Evolutionary conservation across 1,139 yeast genomes (phyloP).

Genomic region (Geotrichum histeridarum): DNA sequence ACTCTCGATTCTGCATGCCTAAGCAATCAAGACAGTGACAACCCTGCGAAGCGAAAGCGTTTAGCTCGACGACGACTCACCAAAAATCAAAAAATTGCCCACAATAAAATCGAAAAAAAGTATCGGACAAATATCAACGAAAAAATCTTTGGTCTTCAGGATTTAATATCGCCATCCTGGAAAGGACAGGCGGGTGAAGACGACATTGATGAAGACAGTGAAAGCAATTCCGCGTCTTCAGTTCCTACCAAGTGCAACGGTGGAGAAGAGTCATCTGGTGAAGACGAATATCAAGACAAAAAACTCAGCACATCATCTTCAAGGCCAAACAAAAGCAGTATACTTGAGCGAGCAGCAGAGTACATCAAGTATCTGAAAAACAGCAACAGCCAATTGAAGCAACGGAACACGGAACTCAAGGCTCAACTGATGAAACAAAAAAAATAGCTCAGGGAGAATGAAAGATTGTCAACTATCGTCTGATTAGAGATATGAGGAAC

Average conservation of each 20-base stretch:
- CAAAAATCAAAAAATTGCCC: conserved; percentile 62
- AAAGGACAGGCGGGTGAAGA: background rate
- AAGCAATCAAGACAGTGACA: background rate
- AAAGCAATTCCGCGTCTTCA: background rate
- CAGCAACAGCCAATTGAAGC: background rate
- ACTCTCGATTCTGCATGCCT: background rate
- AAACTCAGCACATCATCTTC: background rate
- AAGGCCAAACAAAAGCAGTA: conserved; percentile 10
- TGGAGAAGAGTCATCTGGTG: background rate
- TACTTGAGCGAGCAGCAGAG: conserved; percentile 10
- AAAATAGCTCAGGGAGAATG: too few relatives aligned
- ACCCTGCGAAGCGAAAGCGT: conserved; percentile 38
- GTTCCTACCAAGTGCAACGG: background rate
- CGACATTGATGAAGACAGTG: background rate
- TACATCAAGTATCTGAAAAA: conserved; percentile 5
- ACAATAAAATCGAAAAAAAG: conserved; percentile 63
- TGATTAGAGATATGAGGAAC: too few relatives aligned
- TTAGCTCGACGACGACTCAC: conserved; percentile 56
- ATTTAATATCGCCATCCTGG: conserved; percentile 53
- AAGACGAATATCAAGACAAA: conserved; percentile 1
- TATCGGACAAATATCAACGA: conserved; percentile 70
- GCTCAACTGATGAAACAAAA: background rate
- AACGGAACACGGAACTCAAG: background rate
- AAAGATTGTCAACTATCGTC: background rate
- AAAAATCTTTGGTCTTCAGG: conserved; percentile 61